These are phyloP conservation scores for Fusarium succisae DNA, from an alignment of 2,329 filamentous ascomycete genomes.

Conservation along the genomic window DNA sequence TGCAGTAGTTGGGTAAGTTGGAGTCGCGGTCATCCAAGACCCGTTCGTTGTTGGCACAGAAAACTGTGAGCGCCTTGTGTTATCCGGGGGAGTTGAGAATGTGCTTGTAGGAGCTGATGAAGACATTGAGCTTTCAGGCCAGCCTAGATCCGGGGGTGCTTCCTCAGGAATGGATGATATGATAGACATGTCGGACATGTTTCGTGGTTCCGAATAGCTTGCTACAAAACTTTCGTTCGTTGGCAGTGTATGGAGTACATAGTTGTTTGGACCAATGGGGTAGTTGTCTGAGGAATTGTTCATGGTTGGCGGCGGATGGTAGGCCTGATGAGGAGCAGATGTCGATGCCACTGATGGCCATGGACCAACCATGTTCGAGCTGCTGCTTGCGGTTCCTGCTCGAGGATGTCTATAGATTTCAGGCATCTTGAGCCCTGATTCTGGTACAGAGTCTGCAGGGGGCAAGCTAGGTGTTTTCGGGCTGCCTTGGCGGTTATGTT, in stretches of 20 bases:
- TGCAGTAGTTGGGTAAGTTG: constrained; percentile 38
- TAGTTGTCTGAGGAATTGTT: constrained; percentile 33
- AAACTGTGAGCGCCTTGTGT: constrained; percentile 41
- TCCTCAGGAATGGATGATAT: constrained; percentile 39
- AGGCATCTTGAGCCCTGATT: constrained; percentile 34
- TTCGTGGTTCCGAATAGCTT: constrained; percentile 37
- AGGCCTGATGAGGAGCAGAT: constrained; percentile 14
- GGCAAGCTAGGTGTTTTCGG: constrained; percentile 30
- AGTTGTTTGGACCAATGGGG: constrained; percentile 30
- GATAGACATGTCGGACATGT: constrained; percentile 33
- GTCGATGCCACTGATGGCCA: constrained; percentile 38
- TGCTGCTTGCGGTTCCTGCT: constrained; percentile 13
- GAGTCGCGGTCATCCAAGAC: constrained; percentile 47
- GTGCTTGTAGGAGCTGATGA: constrained; percentile 59
- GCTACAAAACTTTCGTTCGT: constrained; percentile 21
- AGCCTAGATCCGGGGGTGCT: constrained; percentile 32
- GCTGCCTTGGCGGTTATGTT: constrained; percentile 14
- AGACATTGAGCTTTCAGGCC: constrained; percentile 53
- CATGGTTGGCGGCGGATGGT: constrained; percentile 20
- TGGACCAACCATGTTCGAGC: constrained; percentile 18
- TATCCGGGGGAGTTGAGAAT: constrained; percentile 58
- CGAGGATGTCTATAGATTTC: constrained; percentile 17
- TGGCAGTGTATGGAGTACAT: constrained; percentile 36
- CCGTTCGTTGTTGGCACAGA: constrained; percentile 42
- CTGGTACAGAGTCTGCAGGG: constrained; percentile 17